These are phyloP conservation scores for Hypoxylon sp. DNA, from an alignment of 2,329 filamentous ascomycete species.

Conservation along the genomic window DNA sequence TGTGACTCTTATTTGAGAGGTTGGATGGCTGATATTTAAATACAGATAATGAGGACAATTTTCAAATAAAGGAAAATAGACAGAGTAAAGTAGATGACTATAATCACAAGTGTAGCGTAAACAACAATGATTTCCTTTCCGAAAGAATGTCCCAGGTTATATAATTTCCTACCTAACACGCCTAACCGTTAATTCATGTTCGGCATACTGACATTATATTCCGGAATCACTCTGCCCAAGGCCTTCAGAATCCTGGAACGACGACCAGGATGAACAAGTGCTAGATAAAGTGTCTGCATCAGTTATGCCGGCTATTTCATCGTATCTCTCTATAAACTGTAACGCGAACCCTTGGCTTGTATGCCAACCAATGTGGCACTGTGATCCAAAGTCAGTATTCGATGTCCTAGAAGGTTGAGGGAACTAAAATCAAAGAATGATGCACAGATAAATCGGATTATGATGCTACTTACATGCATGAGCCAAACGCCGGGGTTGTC, in stretches of 20 bases:
- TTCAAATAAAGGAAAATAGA: neutral
- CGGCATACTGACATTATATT: slow-evolving; percentile 45
- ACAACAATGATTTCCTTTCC: neutral
- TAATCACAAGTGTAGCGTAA: slow-evolving; percentile 7
- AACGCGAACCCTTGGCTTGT: slow-evolving; percentile 64
- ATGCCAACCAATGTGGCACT: slow-evolving; percentile 66
- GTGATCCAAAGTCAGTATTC: slow-evolving; percentile 18
- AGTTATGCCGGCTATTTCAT: slow-evolving; percentile 48
- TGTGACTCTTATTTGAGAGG: neutral
- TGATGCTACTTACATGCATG: slow-evolving; percentile 50
- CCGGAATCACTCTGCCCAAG: slow-evolving; percentile 52
- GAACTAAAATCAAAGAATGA: neutral
- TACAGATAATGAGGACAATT: neutral
- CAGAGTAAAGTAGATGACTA: slow-evolving; percentile 5
- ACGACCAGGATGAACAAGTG: slow-evolving; percentile 49
- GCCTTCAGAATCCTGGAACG: slow-evolving; percentile 44
- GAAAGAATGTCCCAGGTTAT: slow-evolving; percentile 5
- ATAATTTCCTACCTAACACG: slow-evolving; percentile 3
- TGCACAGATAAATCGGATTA: neutral
- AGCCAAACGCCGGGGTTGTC: slow-evolving; percentile 69
- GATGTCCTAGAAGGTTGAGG: neutral
- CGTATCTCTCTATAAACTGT: slow-evolving; percentile 62
- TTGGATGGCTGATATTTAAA: neutral
- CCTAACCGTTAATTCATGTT: neutral
- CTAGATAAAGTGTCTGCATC: slow-evolving; percentile 47